These are phyloP conservation scores for Gynandropsis gynandra DNA, from an alignment of 345 rosid species.

Conservation along the genomic window DNA sequence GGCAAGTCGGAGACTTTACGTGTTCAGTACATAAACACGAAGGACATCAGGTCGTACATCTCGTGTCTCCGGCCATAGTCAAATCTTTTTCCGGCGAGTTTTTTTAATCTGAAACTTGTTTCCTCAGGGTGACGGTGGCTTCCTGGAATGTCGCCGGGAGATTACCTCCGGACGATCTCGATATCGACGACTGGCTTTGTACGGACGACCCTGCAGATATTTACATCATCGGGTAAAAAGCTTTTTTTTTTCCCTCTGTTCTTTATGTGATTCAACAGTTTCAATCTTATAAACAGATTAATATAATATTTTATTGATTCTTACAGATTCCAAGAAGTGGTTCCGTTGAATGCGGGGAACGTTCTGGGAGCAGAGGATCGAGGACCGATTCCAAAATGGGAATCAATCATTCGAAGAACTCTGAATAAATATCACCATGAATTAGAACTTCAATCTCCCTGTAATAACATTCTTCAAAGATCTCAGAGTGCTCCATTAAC, in stretches of 20 bases:
- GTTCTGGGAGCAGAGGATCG: conserved; percentile 89
- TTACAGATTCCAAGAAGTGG: conserved; percentile 89
- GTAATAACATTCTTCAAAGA: conserved; percentile 17
- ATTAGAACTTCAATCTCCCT: conserved; percentile 47
- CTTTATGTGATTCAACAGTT: conserved; percentile 1
- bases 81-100: conserved; percentile 5
- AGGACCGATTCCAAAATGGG: conserved; percentile 89
- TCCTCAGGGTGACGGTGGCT: conserved; percentile 59
- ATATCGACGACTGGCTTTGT: conserved; percentile 84
- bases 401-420: conserved; percentile 78
- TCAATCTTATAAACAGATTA: too few relatives aligned
- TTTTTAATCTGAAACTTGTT: neutral
- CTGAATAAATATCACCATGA: conserved; percentile 63
- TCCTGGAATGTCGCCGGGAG: conserved; percentile 99
- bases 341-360: conserved; percentile 91
- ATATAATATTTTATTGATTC: neutral
- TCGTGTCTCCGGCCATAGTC: conserved; percentile 16
- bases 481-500: conserved; percentile 82
- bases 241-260: conserved; percentile 1
- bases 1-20: conserved; percentile 96
- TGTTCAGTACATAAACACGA: conserved; percentile 76
- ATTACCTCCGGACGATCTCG: conserved; percentile 61
- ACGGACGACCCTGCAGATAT: conserved; percentile 76
- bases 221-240: conserved; percentile 67
- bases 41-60: conserved; percentile 74